Evolutionary conservation across 2,329 filamentous ascomycete genomes (phyloP), one percentile per base, ranked within the genome.

Genomic region (Diaporthe longicolla): DNA sequence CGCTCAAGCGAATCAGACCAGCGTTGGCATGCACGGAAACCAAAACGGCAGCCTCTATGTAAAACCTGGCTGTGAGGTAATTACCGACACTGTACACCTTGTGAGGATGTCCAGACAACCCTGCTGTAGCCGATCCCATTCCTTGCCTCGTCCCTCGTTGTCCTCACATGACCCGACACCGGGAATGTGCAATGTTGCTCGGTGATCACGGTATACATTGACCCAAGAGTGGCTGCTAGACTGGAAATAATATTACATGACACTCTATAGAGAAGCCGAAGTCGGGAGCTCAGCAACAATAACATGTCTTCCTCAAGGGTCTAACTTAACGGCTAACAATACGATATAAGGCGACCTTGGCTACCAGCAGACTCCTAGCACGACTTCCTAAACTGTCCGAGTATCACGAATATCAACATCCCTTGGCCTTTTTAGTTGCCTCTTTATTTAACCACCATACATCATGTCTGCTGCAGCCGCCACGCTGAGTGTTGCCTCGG

Each of bases 381-480:
- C 2, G 11, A 54, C 21, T 8, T 26, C 3, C 5, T 9, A n/a
- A 8, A 17, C 15, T 43, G 8, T 37, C 0, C 21, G 10, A 21
- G 2, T 19, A 35, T 19, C 7, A 54, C 7, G 24, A 13, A 13
- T 2, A 40, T n/a, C 37, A 15, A 4, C 7, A 7, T 6, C 7
- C 4, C 4, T 29, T 6, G 1, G 6, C 15, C n/a, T 8, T 21
- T 8, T 0, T 2, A 11, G 4, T 4, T 29, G 4, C 21, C 21
- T 13, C 0, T 15, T 26, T 26, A 21, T 29, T 1, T 7, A n/a
- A 54, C 19, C 2, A 54, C 2, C 15, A 40, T 17, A 0, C 63
- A 40, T 40, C n/a, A 68, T 68, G 63, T 68, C 63, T 40, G 63
- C 63, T 19, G 63, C 13, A 40, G 3, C 63, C n/a, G 48, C n/a